Evolutionary conservation across 73 alveolate genomes (phyloP).

Genomic region (Paramecium sonneborni): DNA sequence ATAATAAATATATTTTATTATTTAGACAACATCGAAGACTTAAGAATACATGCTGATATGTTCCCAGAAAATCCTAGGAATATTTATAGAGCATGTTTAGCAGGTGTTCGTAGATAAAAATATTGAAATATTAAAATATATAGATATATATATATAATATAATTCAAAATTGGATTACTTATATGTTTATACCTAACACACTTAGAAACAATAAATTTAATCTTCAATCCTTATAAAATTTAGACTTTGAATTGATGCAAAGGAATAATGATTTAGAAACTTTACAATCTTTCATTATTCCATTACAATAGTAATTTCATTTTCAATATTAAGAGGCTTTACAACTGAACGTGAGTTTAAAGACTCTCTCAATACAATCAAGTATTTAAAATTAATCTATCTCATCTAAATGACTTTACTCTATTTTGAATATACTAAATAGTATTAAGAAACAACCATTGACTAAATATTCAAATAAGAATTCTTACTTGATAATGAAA

Average conservation of each 20-base stretch:
- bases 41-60: conserved; percentile 86
- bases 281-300: not conserved
- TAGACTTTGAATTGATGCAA: not conserved
- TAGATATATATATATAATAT: not conserved
- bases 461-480: not conserved
- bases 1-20: not conserved
- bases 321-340: not conserved
- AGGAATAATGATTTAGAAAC: not conserved
- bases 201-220: not conserved
- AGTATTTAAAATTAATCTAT: not conserved
- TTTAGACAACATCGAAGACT: conserved; percentile 83
- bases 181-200: not conserved
- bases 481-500: not conserved
- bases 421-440: conserved; percentile 46
- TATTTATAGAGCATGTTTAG: conserved; percentile 89
- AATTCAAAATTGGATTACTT: not conserved
- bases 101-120: conserved; percentile 90
- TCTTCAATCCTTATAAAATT: not conserved
- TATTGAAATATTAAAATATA: conserved; percentile 68
- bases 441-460: conserved; percentile 26
- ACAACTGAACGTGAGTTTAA: conserved; percentile 11
- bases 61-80: conserved; percentile 81
- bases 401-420: not conserved
- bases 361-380: not conserved
- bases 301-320: not conserved